These are phyloP conservation scores for Penicillium manginii DNA, from an alignment of 495 filamentous ascomycete genomes.

Conservation along the genomic window DNA sequence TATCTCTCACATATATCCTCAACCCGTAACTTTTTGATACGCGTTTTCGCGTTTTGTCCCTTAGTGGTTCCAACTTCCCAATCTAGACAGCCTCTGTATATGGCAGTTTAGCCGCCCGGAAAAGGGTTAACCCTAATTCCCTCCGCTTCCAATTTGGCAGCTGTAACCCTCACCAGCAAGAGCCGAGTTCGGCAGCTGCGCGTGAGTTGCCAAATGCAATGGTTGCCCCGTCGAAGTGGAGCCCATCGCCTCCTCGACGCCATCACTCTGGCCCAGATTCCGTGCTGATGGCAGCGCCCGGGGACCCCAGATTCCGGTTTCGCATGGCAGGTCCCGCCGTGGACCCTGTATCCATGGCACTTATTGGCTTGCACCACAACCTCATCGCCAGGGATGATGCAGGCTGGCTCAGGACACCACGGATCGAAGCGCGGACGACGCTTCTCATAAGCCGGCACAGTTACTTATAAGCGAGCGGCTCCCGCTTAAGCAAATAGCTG, in stretches of 20 bases:
- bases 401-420: neutral
- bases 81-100: neutral
- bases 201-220: neutral
- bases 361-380: constrained; percentile 6
- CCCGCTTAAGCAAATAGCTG: neutral
- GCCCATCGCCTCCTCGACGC: neutral
- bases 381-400: neutral
- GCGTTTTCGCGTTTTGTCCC: neutral
- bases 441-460: neutral
- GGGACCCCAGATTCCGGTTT: constrained; percentile 10
- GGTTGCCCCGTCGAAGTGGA: neutral
- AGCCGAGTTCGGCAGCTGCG: constrained; percentile 4
- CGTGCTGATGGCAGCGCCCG: constrained; percentile 9
- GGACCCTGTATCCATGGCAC: neutral
- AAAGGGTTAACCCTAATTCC: neutral
- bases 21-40: neutral
- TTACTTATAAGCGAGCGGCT: constrained; percentile 5
- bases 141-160: neutral
- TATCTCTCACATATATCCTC: neutral
- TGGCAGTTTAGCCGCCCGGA: constrained; percentile 3
- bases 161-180: neutral
- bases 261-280: neutral
- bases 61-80: neutral
- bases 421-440: neutral
- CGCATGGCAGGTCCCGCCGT: constrained; percentile 7